Conservation (phyloP, 371 early-diverging fungal species). For the Zopfochytrium polystomum region DNA sequence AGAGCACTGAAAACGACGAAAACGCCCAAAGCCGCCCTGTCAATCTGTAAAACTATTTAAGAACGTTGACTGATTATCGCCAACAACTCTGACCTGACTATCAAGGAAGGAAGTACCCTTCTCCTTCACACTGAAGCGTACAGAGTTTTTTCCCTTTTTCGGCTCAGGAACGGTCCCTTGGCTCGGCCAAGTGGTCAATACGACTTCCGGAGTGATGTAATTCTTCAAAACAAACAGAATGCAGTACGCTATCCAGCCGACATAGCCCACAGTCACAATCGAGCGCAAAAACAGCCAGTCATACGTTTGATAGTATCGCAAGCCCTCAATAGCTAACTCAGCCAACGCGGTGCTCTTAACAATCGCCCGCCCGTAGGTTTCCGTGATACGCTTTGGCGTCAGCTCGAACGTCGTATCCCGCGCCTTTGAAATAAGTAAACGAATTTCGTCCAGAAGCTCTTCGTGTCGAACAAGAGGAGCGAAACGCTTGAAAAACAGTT, state of each 20-base stretch:
- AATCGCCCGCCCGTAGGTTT: conserved; percentile 60
- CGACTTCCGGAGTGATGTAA: too few species aligned
- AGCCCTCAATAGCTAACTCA: conserved; percentile 68
- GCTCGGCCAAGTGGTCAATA: background rate
- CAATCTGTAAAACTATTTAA: background rate
- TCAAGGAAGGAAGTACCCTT: background rate
- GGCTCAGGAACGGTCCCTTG: background rate
- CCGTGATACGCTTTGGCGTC: too few species aligned
- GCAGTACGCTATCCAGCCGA: conserved; percentile 89
- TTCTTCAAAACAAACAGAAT: conserved; percentile 68
- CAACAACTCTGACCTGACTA: background rate
- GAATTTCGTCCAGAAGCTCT: conserved; percentile 53
- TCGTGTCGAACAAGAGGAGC: conserved; percentile 24
- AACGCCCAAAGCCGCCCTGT: conserved; percentile 28
- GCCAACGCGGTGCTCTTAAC: conserved; percentile 59
- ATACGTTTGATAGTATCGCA: conserved; percentile 91
- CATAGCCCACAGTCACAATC: conserved; percentile 81
- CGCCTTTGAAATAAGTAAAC: conserved; percentile 56
- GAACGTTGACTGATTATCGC: background rate
- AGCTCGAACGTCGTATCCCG: conserved; percentile 58
- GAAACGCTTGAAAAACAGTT: conserved; percentile 78
- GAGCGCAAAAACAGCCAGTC: conserved; percentile 90
- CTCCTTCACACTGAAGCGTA: background rate
- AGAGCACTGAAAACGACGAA: conserved; percentile 48
- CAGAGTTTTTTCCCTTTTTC: background rate